Conservation (phyloP, 306 rosid genomes). For the Prunus persica region DNA sequence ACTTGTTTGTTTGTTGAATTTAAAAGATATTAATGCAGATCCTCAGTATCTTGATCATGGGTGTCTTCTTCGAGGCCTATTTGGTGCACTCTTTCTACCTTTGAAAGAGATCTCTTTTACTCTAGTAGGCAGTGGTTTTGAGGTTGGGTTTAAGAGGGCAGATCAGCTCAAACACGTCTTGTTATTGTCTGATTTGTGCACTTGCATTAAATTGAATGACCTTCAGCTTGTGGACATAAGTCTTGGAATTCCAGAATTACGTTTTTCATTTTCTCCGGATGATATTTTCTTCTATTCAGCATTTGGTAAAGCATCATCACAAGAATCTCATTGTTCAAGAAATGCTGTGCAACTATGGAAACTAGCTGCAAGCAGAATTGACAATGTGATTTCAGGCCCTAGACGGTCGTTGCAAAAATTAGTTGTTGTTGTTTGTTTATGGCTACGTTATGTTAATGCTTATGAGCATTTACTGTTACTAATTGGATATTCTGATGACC, state of each 20-base stretch:
- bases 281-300: slow-evolving; percentile 50
- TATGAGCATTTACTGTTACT: slow-evolving; percentile 59
- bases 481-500: slow-evolving; percentile 54
- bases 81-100: slow-evolving; percentile 51
- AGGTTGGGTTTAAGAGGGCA: slow-evolving; percentile 43
- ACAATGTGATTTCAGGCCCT: slow-evolving; percentile 35
- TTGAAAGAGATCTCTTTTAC: slow-evolving; percentile 37
- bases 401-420: slow-evolving; percentile 51
- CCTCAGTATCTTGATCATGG: slow-evolving; percentile 42
- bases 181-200: slow-evolving; percentile 41
- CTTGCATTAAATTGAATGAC: slow-evolving; percentile 45
- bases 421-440: slow-evolving; percentile 50
- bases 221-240: slow-evolving; percentile 52
- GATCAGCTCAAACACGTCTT: slow-evolving; percentile 29
- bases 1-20: slow-evolving; percentile 39
- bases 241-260: slow-evolving; percentile 58
- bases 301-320: slow-evolving; percentile 40
- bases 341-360: slow-evolving; percentile 78
- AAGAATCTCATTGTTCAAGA: slow-evolving; percentile 48
- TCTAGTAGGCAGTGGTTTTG: slow-evolving; percentile 49
- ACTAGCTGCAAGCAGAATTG: slow-evolving; percentile 68
- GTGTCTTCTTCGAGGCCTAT: slow-evolving; percentile 51
- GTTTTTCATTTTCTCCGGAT: slow-evolving; percentile 52
- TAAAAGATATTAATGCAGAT: slow-evolving; percentile 54
- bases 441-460: slow-evolving; percentile 73